A percentile compares a stretch with the other conserved stretches of the same genome.
Evolutionary conservation across 768 basidiomycete genomes (phyloP).

Genomic region (Sarcodon aspratus): DNA sequence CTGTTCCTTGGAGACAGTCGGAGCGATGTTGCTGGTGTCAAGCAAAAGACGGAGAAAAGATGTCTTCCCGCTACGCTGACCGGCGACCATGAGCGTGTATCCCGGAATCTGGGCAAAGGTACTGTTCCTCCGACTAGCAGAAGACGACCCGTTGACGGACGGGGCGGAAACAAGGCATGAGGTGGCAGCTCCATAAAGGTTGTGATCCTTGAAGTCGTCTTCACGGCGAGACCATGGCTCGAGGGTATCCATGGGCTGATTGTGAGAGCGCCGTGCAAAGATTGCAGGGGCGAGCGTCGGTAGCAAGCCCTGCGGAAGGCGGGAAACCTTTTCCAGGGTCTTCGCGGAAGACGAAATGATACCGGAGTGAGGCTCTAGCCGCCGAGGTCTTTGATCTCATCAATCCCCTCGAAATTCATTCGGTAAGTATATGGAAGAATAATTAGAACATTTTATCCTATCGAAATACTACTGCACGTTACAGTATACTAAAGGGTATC

Average conservation of each 20-base stretch:
- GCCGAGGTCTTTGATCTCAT: too few species aligned
- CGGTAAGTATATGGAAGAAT: too few species aligned
- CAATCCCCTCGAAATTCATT: too few species aligned
- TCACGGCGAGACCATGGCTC: conserved; percentile 40
- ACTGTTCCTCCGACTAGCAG: conserved; percentile 8
- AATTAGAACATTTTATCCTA: too few species aligned
- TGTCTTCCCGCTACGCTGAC: conserved; percentile 77
- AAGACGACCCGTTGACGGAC: conserved; percentile 14
- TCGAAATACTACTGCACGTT: too few species aligned
- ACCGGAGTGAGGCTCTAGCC: too few species aligned
- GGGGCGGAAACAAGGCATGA: conserved; percentile 14
- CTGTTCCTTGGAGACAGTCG: conserved; percentile 57
- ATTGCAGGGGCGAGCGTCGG: background rate
- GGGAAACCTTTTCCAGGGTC: too few species aligned
- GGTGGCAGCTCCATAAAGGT: conserved; percentile 8
- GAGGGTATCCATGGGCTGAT: conserved; percentile 47
- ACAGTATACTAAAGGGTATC: too few species aligned
- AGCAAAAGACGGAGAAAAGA: conserved; percentile 78
- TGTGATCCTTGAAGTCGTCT: conserved; percentile 18
- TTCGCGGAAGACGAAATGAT: too few species aligned
- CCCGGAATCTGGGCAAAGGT: conserved; percentile 25
- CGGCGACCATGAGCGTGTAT: conserved; percentile 73
- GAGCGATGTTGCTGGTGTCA: conserved; percentile 65
- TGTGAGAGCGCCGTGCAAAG: conserved; percentile 16
- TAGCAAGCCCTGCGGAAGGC: too few species aligned